Evolutionary conservation across 768 basidiomycete species (phyloP).

Genomic region (Hygrocybe coccinea): DNA sequence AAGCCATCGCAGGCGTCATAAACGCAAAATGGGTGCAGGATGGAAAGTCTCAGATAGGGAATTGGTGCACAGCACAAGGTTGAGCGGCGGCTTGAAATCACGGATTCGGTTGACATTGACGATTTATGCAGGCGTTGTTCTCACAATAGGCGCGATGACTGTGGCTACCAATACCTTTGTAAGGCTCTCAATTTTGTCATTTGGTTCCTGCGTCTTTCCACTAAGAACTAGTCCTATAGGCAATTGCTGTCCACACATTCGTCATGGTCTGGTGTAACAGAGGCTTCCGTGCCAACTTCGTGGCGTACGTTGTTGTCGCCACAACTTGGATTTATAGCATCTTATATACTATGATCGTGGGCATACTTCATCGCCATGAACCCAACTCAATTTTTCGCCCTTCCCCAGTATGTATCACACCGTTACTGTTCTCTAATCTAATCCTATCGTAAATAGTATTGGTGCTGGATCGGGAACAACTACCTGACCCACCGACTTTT

Average conservation of each 20-base stretch:
- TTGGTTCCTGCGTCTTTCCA: not conserved
- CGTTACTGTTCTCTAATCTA: not conserved
- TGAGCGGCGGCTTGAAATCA: not conserved
- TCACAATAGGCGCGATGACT: not conserved
- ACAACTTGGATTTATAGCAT: slow-evolving; percentile 28
- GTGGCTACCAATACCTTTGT: slow-evolving; percentile 7
- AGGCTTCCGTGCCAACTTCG: not conserved
- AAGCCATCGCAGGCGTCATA: not conserved
- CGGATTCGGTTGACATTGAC: not conserved
- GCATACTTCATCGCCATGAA: not conserved
- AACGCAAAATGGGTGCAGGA: slow-evolving; percentile 6
- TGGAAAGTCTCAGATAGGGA: slow-evolving; percentile 3
- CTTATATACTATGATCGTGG: not conserved
- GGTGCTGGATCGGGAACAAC: slow-evolving; percentile 6
- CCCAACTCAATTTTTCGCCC: not conserved
- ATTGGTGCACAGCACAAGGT: slow-evolving; percentile 9
- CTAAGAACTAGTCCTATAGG: not conserved
- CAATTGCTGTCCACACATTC: slow-evolving; percentile 8
- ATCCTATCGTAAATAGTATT: not conserved
- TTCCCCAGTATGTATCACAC: not conserved
- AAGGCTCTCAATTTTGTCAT: not conserved
- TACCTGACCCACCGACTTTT: not conserved
- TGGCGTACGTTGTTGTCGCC: slow-evolving; percentile 17
- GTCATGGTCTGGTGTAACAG: slow-evolving; percentile 6
- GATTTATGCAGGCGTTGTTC: not conserved